Percentiles rank a stretch among this genome's conserved stretches.
phyloP scores from a whole-genome alignment of 1,284 basidiomycete genomes.

The Ganoderma lingzhi region DNA sequence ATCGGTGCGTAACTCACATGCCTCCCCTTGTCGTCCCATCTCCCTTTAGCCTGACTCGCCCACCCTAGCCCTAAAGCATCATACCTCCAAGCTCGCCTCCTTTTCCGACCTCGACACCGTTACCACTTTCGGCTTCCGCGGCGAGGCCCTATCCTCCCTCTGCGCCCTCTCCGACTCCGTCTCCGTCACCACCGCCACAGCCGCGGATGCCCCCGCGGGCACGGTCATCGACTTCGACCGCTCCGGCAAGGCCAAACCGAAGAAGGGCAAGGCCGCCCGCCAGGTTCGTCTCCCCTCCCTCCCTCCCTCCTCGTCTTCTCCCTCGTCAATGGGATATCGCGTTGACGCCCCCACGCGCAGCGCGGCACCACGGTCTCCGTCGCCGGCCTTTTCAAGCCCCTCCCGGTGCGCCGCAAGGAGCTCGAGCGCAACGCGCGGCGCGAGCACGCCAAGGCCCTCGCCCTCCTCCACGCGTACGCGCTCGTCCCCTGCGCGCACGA shows the following conservation, averaged over 20 bases:
- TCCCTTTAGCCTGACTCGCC: not conserved
- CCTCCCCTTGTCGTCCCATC: not conserved
- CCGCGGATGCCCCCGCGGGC: constrained; percentile 78
- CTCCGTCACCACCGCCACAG: constrained; percentile 78
- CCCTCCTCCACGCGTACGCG: constrained; percentile 89
- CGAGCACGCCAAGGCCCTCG: constrained; percentile 89
- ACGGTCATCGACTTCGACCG: constrained; percentile 77
- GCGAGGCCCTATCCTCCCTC: constrained; percentile 94
- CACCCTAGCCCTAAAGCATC: constrained; percentile 72
- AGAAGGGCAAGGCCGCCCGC: constrained; percentile 69
- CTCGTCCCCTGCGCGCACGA: constrained; percentile 77
- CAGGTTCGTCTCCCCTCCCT: constrained; percentile 58
- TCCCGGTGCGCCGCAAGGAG: constrained; percentile 94
- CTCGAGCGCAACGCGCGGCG: constrained; percentile 91
- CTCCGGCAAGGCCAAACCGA: constrained; percentile 63
- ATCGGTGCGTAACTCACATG: constrained; percentile 64
- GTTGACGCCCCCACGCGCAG: constrained; percentile 47
- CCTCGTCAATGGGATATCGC: not conserved
- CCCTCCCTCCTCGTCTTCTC: not conserved
- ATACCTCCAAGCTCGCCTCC: constrained; percentile 90
- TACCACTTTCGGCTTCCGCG: constrained; percentile 93
- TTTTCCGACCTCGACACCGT: constrained; percentile 83
- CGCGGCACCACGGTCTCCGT: constrained; percentile 89
- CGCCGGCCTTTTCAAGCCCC: constrained; percentile 77
- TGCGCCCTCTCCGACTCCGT: constrained; percentile 86